Percentiles rank a stretch among this genome's conserved stretches.
phyloP scores from a whole-genome alignment of 768 basidiomycete species.

The Agrocybe chaxingu region DNA sequence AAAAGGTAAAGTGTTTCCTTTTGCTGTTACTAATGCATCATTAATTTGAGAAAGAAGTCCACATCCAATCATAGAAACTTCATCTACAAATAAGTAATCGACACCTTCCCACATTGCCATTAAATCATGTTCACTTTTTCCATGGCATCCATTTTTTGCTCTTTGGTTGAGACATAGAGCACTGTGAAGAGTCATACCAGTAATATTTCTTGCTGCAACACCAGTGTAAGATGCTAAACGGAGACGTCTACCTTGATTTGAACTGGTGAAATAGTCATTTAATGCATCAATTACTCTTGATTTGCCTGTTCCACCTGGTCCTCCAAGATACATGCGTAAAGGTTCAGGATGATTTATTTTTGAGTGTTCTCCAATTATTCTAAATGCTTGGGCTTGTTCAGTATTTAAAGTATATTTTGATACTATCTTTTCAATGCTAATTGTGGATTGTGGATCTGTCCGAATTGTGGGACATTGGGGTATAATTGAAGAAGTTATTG shows the following conservation, averaged over 20 bases:
- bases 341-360: conserved; percentile 3
- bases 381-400: conserved; percentile 31
- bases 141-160: not conserved
- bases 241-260: conserved; percentile 21
- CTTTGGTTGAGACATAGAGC: conserved; percentile 19
- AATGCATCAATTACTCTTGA: conserved; percentile 34
- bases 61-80: conserved; percentile 38
- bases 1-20: conserved; percentile 24
- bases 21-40: conserved; percentile 28
- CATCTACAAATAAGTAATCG: conserved; percentile 35
- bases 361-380: conserved; percentile 25
- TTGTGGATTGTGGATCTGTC: not conserved
- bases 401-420: conserved; percentile 27
- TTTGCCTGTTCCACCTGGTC: conserved; percentile 43
- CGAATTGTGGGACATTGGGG: too few species aligned
- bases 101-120: conserved; percentile 35
- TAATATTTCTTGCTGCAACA: conserved; percentile 34
- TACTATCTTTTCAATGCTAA: conserved; percentile 16
- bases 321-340: conserved; percentile 32
- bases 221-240: conserved; percentile 33
- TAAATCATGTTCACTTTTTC: conserved; percentile 5
- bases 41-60: conserved; percentile 26
- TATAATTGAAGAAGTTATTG: too few species aligned
- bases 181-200: conserved; percentile 37
- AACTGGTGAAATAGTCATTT: conserved; percentile 23